phyloP scores from a whole-genome alignment of 2,329 filamentous ascomycete genomes.

The Penicillium paneum region DNA sequence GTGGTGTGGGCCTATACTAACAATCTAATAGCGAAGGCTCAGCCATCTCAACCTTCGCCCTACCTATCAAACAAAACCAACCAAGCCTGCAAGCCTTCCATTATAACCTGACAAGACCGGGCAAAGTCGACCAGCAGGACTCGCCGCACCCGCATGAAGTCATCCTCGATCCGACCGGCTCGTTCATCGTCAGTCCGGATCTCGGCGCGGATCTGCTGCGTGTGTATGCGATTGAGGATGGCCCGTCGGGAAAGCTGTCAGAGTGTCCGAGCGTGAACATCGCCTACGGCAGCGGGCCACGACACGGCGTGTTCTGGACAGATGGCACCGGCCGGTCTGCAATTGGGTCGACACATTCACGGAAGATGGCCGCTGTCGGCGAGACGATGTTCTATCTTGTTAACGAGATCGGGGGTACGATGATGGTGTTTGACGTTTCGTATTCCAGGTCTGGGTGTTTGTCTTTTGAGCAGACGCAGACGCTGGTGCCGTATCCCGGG shows the following conservation, averaged over 20 bases:
- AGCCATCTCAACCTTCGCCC: constrained; percentile 33
- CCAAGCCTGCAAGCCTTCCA: constrained; percentile 40
- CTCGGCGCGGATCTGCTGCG: constrained; percentile 63
- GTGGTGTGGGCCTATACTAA: constrained; percentile 1
- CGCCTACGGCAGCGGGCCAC: constrained; percentile 58
- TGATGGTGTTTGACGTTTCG: constrained; percentile 47
- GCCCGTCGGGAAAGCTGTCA: constrained; percentile 42
- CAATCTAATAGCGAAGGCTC: constrained; percentile 26
- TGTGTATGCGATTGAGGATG: constrained; percentile 53
- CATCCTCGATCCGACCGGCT: constrained; percentile 62
- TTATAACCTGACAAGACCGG: constrained; percentile 39
- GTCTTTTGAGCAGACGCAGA: constrained; percentile 23
- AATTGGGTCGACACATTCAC: constrained; percentile 6
- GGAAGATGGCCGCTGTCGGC: constrained; percentile 14
- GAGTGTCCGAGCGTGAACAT: constrained; percentile 44
- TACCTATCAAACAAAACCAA: constrained; percentile 23
- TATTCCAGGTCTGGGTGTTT: constrained; percentile 31
- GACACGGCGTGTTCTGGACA: constrained; percentile 60
- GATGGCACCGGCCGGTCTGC: constrained; percentile 3
- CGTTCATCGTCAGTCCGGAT: constrained; percentile 64
- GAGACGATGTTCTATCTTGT: constrained; percentile 45
- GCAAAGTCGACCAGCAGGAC: constrained; percentile 50
- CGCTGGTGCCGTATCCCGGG: constrained; percentile 27
- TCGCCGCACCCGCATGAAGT: constrained; percentile 62
- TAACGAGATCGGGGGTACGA: constrained; percentile 57